Base-by-base conservation (phyloP, 2,329 filamentous ascomycete species). In the Colletotrichum sp. region DNA sequence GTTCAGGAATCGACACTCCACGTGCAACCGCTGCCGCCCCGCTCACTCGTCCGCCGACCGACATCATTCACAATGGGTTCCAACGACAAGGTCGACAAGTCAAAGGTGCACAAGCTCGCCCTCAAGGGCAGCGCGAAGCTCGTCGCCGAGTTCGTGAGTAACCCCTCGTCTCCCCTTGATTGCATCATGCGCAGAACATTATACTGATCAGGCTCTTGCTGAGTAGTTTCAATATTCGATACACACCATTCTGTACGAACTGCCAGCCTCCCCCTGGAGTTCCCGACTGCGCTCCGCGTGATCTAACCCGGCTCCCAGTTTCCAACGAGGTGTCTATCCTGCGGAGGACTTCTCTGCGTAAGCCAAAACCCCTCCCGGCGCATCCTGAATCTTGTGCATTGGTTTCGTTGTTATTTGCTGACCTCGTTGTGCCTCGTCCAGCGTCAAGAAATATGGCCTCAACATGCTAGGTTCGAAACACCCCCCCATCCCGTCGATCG, bases 361-460 rank as follows among this genome's bases (percentile, higher is more conserved):
- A 83, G 93, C 86, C n/a, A 6, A 0, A 12, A 57, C 36, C 25
- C 60, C 19, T 12, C 9, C 27, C 15, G 44, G 11, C 44, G 6
- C n/a, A 44, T 4, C 8, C 19, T n/a, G 8, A 4, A 36, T 22
- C 15, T 34, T 22, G 12, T 19, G 13, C 12, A 15, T 22, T 36
- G 28, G 55, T 8, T 11, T 34, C 12, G 12, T 32, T 61, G 3
- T 5, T 4, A 2, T 22, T 11, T 25, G n/a, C 60, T 44, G 12
- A 70, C n/a, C 15, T 28, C 5, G 16, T 34, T 77, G 6, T 78
- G 60, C 16, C 27, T 8, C 39, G 8, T 15, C 6, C 72, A 86
- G 83, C 55, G 96, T 99, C 82, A 99, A 99, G 88, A 99, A 99
- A 88, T 99, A 99, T 93, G 97, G 97, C 81, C 91, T 99, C 81